These are phyloP conservation scores for Cytospora leucostoma DNA, from an alignment of 2,329 filamentous ascomycete species.

Conservation along the genomic window DNA sequence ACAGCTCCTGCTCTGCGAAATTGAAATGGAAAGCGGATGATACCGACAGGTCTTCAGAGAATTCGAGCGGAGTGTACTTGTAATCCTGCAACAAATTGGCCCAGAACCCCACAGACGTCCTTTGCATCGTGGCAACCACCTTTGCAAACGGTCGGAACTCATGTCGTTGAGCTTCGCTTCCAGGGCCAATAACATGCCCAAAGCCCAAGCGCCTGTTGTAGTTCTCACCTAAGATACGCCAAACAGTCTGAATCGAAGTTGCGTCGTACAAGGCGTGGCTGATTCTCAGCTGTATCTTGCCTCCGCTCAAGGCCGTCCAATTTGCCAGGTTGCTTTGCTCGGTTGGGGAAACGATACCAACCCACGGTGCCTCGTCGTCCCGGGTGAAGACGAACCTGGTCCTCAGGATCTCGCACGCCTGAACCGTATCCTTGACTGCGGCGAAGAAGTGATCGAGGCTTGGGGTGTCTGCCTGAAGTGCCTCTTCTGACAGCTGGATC, in stretches of 20 bases:
- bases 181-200: background rate
- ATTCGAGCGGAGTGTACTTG: constrained; percentile 8
- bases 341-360: constrained; percentile 31
- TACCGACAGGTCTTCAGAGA: constrained; percentile 13
- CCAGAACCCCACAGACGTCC: constrained; percentile 14
- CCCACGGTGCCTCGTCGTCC: constrained; percentile 30
- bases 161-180: background rate
- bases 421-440: constrained; percentile 31
- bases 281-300: constrained; percentile 28
- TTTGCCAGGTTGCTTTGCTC: constrained; percentile 30
- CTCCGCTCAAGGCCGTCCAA: constrained; percentile 23
- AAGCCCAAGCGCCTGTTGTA: constrained; percentile 21
- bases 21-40: constrained; percentile 26
- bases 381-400: constrained; percentile 32
- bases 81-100: constrained; percentile 8
- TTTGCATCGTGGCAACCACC: constrained; percentile 11
- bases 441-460: constrained; percentile 27
- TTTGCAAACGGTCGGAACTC: constrained; percentile 17
- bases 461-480: constrained; percentile 26
- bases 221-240: constrained; percentile 28
- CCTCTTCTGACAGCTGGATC: constrained; percentile 29
- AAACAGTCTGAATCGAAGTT: constrained; percentile 29
- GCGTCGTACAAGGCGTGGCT: constrained; percentile 33
- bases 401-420: constrained; percentile 33
- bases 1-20: constrained; percentile 16